phyloP scores from a whole-genome alignment of 2,329 filamentous ascomycete species.

The Penicillium hordei region DNA sequence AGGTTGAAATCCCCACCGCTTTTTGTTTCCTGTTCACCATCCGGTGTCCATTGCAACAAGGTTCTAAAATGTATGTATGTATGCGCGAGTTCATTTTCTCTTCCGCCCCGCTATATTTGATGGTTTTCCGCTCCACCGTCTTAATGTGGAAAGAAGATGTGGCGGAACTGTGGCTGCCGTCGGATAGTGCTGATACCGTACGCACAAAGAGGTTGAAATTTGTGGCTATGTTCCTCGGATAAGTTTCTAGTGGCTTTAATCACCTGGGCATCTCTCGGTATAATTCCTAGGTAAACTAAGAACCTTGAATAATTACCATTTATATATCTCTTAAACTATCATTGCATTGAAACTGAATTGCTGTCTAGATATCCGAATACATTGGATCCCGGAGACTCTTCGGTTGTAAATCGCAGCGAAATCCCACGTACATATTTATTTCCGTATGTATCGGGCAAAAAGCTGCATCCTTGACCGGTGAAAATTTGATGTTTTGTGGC shows the following conservation, averaged over 20 bases:
- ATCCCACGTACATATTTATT: neutral
- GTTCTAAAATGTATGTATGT: neutral
- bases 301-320: neutral
- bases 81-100: neutral
- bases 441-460: slow-evolving; percentile 6
- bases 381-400: neutral
- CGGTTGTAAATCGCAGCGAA: neutral
- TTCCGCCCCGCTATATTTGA: slow-evolving; percentile 19
- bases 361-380: neutral
- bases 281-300: neutral
- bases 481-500: slow-evolving; percentile 18
- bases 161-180: slow-evolving; percentile 12
- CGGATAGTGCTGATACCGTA: slow-evolving; percentile 25
- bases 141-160: slow-evolving; percentile 13
- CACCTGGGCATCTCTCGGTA: neutral
- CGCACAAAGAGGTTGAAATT: slow-evolving; percentile 9
- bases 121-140: slow-evolving; percentile 21
- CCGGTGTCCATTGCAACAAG: neutral
- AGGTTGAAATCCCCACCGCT: slow-evolving; percentile 6
- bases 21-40: neutral
- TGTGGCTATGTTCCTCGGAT: neutral
- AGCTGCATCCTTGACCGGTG: slow-evolving; percentile 16
- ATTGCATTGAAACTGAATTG: neutral
- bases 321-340: neutral
- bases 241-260: neutral